Conservation (phyloP, 148 eudicot species). For the Vaccinium vitisidaea region DNA sequence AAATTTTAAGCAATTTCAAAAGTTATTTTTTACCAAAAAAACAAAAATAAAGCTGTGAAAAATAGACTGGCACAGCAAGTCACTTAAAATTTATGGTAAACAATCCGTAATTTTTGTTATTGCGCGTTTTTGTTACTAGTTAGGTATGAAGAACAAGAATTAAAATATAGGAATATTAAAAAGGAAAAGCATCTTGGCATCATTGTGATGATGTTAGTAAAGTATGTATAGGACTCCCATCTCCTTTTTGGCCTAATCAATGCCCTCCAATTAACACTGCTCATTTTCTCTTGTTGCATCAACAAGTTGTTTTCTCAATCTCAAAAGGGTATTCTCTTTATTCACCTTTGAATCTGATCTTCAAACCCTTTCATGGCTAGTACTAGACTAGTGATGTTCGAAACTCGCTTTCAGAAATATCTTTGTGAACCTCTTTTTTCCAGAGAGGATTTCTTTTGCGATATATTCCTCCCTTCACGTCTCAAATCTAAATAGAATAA, state of each 20-base stretch:
- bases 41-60: neutral
- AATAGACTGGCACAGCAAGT: neutral
- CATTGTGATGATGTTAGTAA: neutral
- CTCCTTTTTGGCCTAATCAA: neutral
- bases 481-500: no score
- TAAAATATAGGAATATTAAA: neutral
- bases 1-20: neutral
- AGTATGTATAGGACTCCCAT: neutral
- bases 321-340: neutral
- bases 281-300: neutral
- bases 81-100: neutral
- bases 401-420: neutral
- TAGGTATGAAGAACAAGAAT: neutral
- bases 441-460: neutral
- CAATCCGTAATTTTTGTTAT: neutral
- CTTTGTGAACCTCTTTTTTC: neutral
- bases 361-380: neutral
- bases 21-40: neutral
- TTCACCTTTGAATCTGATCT: conserved; percentile 12
- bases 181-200: conserved; percentile 5
- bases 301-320: neutral
- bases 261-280: neutral
- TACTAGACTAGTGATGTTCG: neutral
- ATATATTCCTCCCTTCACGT: neutral
- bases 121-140: neutral